These are phyloP conservation scores for Phytophthora capsici DNA, from an alignment of 352 stramenopile genomes.

Conservation along the genomic window DNA sequence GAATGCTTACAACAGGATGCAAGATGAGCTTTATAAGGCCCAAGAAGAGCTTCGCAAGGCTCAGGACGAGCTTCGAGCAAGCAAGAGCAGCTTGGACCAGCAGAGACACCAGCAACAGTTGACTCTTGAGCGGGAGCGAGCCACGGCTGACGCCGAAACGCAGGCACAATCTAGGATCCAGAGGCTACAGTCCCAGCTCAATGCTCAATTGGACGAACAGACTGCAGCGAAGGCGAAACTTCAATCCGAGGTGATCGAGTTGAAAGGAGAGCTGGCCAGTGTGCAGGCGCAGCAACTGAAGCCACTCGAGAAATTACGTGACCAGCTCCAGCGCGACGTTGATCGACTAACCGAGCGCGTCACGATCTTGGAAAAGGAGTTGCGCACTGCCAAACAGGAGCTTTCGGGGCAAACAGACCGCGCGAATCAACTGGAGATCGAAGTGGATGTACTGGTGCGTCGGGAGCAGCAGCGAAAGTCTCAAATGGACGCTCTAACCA, in stretches of 20 bases:
- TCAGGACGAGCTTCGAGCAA: slow-evolving; percentile 25
- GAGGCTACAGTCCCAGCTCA: slow-evolving; percentile 38
- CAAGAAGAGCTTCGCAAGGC: slow-evolving; percentile 27
- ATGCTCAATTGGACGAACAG: slow-evolving; percentile 40
- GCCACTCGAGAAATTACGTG: slow-evolving; percentile 43
- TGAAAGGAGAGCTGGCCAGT: slow-evolving; percentile 29
- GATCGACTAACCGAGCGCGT: slow-evolving; percentile 37
- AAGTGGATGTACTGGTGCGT: slow-evolving; percentile 53
- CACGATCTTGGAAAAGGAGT: slow-evolving; percentile 38
- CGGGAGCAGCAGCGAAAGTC: slow-evolving; percentile 55
- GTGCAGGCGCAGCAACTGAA: slow-evolving; percentile 38
- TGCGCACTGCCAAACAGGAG: slow-evolving; percentile 37
- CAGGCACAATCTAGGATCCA: slow-evolving; percentile 30
- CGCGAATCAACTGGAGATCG: slow-evolving; percentile 46
- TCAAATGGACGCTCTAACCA: slow-evolving; percentile 36
- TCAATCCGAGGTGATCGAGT: slow-evolving; percentile 39
- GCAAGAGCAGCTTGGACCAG: slow-evolving; percentile 36
- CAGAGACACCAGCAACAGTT: slow-evolving; percentile 31
- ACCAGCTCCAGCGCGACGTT: slow-evolving; percentile 46
- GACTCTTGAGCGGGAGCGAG: slow-evolving; percentile 29
- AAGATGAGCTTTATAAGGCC: slow-evolving; percentile 21
- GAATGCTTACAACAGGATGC: slow-evolving; percentile 3
- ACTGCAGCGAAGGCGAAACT: slow-evolving; percentile 25
- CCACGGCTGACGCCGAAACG: slow-evolving; percentile 20
- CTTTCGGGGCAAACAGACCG: slow-evolving; percentile 26